Evolutionary conservation across 768 basidiomycete species (phyloP), one percentile per base, ranked within the genome.

Genomic region (Hericium erinaceus): DNA sequence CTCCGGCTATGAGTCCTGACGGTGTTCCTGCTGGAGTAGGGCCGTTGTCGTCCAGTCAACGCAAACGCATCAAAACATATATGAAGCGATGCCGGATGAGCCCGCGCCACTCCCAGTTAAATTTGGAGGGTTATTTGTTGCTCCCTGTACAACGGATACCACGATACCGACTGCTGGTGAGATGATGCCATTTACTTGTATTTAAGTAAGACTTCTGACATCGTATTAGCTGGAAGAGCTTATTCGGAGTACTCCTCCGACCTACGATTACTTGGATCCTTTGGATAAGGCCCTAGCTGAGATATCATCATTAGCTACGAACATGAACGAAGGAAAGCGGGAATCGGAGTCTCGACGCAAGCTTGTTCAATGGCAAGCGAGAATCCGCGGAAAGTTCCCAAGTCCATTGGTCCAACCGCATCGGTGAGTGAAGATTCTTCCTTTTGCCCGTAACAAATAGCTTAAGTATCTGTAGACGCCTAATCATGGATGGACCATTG

Each of bases 371-470:
- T 94, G 90, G 91, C 92, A 94, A 72, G 66, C 84, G 39, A 80
- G 92, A 64, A 98, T 99, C 65, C 79, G 87, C 40, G 91, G 92
- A 18, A 89, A 83, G 67, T 98, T 97, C 70, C 94, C 93, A 8
- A 95, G 92, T 58, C 95, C 97, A n/a, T 76, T 99, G 39, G 97
- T 99, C 39, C 97, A 98, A 69, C 97, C 97, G 8, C 97, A 99
- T 74, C 84, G 92, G 89, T 92, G 66, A 67, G 79, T 64, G 13
- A 24, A 15, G 39, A n/a, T 57, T 53, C 56, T 18, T 24, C 12
- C 39, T 33, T 2, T 26, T 12, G 44, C 5, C 10, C 20, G 24
- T 39, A 15, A 20, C 57, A n/a, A 10, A 18, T 40, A 39, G 54
- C 33, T 52, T 24, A 56, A 37, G 37, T 48, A 61, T 61, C 60